Conservation (phyloP, 495 filamentous ascomycete genomes). For the Daldinia bambusicola region DNA sequence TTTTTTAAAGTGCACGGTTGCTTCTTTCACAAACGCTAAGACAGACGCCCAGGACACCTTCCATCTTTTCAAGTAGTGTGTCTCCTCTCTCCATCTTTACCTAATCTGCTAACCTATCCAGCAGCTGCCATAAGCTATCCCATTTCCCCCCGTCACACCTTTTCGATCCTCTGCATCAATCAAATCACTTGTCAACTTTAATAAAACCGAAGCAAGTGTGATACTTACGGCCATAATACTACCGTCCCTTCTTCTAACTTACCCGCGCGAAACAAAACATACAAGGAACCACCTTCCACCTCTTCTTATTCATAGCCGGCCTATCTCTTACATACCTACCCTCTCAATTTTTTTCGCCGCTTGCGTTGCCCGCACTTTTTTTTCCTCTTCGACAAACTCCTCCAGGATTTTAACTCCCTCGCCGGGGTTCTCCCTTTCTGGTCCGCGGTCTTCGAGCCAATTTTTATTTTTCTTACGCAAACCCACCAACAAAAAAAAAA, state of each 20-base stretch:
- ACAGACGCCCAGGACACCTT: slow-evolving; percentile 10
- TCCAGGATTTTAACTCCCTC: slow-evolving; percentile 36
- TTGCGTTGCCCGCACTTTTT: slow-evolving; percentile 23
- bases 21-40: slow-evolving; percentile 1
- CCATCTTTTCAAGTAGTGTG: slow-evolving; percentile 4
- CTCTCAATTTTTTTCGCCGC: slow-evolving; percentile 15
- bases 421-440: slow-evolving; percentile 27
- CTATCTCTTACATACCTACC: slow-evolving; percentile 27
- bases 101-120: slow-evolving; percentile 11
- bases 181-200: slow-evolving; percentile 36
- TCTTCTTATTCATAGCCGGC: slow-evolving; percentile 26
- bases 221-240: slow-evolving; percentile 16
- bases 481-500: neutral
- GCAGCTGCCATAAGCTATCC: neutral
- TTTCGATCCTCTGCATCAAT: slow-evolving; percentile 30
- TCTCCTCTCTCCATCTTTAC: slow-evolving; percentile 5
- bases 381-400: slow-evolving; percentile 18
- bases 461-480: neutral
- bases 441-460: slow-evolving; percentile 12
- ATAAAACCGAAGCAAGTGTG: slow-evolving; percentile 18
- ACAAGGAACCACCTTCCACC: neutral
- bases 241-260: slow-evolving; percentile 8
- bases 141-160: slow-evolving; percentile 19
- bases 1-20: slow-evolving; percentile 34
- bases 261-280: slow-evolving; percentile 2